Conservation (phyloP, 306 rosid genomes). For the Quercus glauca region DNA sequence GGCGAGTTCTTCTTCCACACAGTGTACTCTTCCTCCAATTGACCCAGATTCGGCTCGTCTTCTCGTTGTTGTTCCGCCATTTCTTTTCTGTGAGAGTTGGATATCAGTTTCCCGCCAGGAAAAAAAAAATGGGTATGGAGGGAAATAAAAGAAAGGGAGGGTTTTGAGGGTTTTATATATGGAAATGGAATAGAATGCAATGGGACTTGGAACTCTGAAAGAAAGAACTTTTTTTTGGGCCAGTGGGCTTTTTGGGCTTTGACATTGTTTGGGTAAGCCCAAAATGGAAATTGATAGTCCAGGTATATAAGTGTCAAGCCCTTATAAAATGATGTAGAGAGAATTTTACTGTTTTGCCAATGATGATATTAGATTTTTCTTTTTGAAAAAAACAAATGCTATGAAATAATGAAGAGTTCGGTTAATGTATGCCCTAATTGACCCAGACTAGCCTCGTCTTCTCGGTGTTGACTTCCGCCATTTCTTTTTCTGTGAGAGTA, state of each 20-base stretch:
- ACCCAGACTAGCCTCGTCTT: neutral
- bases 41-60: constrained; percentile 11
- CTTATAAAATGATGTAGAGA: no score
- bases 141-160: neutral
- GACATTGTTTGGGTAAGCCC: no score
- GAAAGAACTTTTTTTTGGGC: no score
- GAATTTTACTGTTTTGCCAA: no score
- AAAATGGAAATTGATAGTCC: no score
- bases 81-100: neutral
- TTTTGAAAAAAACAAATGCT: no score
- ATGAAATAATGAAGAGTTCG: no score
- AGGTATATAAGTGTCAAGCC: no score
- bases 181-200: neutral
- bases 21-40: constrained; percentile 69
- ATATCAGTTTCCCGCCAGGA: constrained; percentile 32
- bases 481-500: constrained; percentile 1
- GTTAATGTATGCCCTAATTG: constrained; percentile 30
- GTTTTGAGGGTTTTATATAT: neutral
- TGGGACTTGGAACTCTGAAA: neutral
- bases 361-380: no score
- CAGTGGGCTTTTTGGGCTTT: no score
- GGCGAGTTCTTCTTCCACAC: constrained; percentile 92
- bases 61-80: constrained; percentile 44
- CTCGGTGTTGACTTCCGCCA: constrained; percentile 38
- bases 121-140: neutral